phyloP scores from a whole-genome alignment of 2,329 filamentous ascomycete genomes.

The Pestalotiopsis sp. region DNA sequence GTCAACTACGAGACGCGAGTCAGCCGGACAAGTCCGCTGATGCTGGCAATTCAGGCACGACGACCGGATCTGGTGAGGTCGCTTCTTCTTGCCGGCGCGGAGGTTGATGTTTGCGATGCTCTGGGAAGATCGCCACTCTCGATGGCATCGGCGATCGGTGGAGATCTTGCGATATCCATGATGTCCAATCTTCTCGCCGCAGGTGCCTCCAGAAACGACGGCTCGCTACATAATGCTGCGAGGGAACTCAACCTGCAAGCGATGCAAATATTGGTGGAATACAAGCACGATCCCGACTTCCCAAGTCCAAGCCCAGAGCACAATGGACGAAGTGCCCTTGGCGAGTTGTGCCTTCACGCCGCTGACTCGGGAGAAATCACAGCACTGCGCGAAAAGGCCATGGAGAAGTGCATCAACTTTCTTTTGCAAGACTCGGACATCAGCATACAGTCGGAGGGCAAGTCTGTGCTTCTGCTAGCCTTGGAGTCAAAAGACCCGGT shows the following conservation, averaged over 20 bases:
- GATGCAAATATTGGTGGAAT: conserved; percentile 58
- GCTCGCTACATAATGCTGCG: conserved; percentile 68
- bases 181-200: conserved; percentile 58
- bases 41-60: conserved; percentile 58
- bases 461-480: conserved; percentile 62
- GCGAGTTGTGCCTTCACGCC: conserved; percentile 63
- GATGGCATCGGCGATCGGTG: conserved; percentile 59
- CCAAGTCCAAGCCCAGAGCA: conserved; percentile 59
- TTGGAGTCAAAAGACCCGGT: conserved; percentile 60
- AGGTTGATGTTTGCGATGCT: conserved; percentile 60
- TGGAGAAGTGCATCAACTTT: conserved; percentile 59
- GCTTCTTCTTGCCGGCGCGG: conserved; percentile 60
- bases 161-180: conserved; percentile 55
- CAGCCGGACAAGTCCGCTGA: conserved; percentile 59
- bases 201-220: conserved; percentile 63
- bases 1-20: conserved; percentile 56
- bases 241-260: conserved; percentile 59
- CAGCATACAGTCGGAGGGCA: conserved; percentile 56
- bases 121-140: conserved; percentile 61
- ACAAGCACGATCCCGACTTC: conserved; percentile 66
- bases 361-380: conserved; percentile 48
- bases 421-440: conserved; percentile 61
- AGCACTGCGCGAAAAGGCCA: conserved; percentile 50
- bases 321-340: conserved; percentile 63
- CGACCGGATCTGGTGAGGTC: conserved; percentile 60